These are phyloP conservation scores for Raffaelea albimanens DNA, from an alignment of 2,329 filamentous ascomycete genomes.

Conservation along the genomic window DNA sequence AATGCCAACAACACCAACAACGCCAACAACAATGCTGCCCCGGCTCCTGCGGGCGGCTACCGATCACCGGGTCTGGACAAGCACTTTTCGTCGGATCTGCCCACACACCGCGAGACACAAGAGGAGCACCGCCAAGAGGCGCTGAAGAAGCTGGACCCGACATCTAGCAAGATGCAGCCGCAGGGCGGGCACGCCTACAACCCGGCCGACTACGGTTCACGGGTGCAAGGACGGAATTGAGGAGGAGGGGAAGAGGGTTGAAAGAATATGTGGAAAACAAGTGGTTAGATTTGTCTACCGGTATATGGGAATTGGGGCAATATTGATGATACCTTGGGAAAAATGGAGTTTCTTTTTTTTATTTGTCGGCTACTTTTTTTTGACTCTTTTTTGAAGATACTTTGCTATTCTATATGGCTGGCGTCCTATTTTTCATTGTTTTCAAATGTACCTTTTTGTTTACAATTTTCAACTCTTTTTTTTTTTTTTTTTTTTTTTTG, in stretches of 20 bases:
- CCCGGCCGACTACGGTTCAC: constrained; percentile 25
- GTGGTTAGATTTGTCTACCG: no score
- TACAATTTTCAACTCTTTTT: no score
- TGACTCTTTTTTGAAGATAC: neutral
- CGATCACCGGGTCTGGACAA: constrained; percentile 30
- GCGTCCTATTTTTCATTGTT: no score
- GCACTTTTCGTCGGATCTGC: constrained; percentile 31
- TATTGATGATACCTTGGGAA: neutral
- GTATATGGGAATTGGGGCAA: no score
- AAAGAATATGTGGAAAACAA: no score
- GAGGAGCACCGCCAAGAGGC: constrained; percentile 29
- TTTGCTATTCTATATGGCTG: no score
- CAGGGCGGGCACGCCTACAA: constrained; percentile 23
- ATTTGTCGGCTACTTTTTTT: neutral
- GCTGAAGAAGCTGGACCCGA: constrained; percentile 15
- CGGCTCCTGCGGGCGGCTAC: constrained; percentile 20
- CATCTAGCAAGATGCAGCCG: neutral
- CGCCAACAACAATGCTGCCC: no score
- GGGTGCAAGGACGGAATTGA: neutral
- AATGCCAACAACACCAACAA: constrained; percentile 9
- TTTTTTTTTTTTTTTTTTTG: neutral
- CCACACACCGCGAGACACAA: constrained; percentile 36
- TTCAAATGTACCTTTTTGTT: no score
- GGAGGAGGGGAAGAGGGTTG: no score
- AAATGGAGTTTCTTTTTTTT: neutral